These are phyloP conservation scores for Dacryopinax spathularia DNA, from an alignment of 768 basidiomycete species.

Conservation along the genomic window DNA sequence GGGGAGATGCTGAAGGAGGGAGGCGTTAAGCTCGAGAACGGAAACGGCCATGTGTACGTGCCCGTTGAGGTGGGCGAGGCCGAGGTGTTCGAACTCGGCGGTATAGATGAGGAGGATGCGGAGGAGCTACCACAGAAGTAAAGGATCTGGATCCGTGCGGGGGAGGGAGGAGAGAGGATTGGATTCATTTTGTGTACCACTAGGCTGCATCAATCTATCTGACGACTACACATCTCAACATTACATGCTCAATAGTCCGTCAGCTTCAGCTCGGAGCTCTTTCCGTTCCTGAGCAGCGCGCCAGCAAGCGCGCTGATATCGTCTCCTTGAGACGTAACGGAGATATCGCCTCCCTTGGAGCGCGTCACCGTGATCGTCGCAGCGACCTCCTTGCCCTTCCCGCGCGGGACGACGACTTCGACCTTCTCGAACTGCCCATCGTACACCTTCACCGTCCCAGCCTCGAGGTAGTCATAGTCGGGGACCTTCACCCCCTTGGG, in stretches of 20 bases:
- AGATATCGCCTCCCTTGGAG: not conserved
- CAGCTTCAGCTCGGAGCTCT: not conserved
- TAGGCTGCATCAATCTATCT: too few relatives aligned
- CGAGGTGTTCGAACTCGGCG: slow-evolving; percentile 7
- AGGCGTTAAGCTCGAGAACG: not conserved
- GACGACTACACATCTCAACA: not conserved
- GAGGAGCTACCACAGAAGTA: not conserved
- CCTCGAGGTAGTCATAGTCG: slow-evolving; percentile 44
- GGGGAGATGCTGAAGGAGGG: not conserved
- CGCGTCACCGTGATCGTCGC: slow-evolving; percentile 30
- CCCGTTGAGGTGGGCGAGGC: not conserved
- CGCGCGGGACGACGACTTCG: slow-evolving; percentile 31
- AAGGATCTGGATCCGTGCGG: not conserved
- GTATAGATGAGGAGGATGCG: not conserved
- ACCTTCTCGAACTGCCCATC: slow-evolving; percentile 31
- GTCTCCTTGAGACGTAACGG: not conserved
- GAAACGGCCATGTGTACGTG: not conserved
- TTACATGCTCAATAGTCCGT: not conserved
- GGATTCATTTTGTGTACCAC: not conserved
- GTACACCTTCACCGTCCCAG: slow-evolving; percentile 40
- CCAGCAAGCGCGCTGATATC: not conserved
- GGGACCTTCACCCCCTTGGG: slow-evolving; percentile 37
- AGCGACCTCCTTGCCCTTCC: slow-evolving; percentile 30
- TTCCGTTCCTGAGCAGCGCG: not conserved
- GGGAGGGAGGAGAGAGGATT: not conserved